Evolutionary conservation across 148 eudicot species (phyloP).

Genomic region (Bassia scoparia): DNA sequence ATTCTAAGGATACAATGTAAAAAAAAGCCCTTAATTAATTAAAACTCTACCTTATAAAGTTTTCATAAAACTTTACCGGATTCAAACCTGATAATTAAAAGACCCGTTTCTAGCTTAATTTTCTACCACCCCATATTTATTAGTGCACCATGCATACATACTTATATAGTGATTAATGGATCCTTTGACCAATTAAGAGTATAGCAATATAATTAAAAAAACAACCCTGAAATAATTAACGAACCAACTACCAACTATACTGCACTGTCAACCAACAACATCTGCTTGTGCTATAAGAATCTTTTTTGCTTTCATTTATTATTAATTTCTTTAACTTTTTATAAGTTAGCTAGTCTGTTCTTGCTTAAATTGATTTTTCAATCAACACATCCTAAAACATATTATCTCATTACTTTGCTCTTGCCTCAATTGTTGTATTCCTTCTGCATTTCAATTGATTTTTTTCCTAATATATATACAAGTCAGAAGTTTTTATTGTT

Average conservation of each 20-base stretch:
- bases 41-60: no score
- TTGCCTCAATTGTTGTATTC: neutral
- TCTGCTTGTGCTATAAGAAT: conserved; percentile 17
- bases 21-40: no score
- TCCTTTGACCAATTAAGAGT: neutral
- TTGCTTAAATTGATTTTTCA: conserved; percentile 13
- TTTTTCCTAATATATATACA: no score
- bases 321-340: neutral
- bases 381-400: neutral
- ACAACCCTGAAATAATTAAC: conserved; percentile 21
- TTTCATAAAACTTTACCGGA: no score
- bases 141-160: no score
- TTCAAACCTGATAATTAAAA: no score
- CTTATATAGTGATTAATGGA: conserved; percentile 6
- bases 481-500: no score
- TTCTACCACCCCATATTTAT: no score
- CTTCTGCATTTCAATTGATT: neutral
- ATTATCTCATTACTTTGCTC: conserved; percentile 10
- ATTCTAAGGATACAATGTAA: no score
- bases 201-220: neutral
- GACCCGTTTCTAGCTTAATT: no score
- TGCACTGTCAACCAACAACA: conserved; percentile 34
- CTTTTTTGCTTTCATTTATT: conserved; percentile 4
- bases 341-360: neutral
- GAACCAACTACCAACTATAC: conserved; percentile 33